phyloP scores from a whole-genome alignment of 495 filamentous ascomycete species.

The Pseudoneurospora amorphoporcata region DNA sequence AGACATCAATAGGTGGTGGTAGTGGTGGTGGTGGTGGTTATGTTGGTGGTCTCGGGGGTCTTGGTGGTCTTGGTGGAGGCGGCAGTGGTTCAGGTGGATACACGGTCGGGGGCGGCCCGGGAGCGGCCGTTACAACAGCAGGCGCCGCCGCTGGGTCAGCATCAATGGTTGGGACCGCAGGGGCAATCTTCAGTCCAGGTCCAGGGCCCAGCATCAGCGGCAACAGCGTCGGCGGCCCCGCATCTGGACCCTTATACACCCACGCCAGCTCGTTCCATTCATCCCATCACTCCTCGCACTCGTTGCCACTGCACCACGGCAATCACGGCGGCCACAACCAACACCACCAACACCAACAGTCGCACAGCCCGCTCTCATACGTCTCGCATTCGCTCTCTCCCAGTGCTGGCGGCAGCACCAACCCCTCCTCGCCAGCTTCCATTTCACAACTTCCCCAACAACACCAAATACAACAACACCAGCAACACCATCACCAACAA shows the following conservation, averaged over 20 bases:
- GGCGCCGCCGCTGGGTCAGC: neutral
- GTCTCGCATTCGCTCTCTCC: neutral
- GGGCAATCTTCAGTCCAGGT: constrained; percentile 18
- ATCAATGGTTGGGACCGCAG: constrained; percentile 5
- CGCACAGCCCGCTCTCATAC: neutral
- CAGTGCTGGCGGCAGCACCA: neutral
- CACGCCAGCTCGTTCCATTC: constrained; percentile 7
- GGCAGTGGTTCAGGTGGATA: constrained; percentile 11
- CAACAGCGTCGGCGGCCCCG: constrained; percentile 22
- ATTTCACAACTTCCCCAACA: constrained; percentile 5
- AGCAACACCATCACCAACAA: constrained; percentile 1
- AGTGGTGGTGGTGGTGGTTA: constrained; percentile 1
- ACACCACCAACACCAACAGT: constrained; percentile 11
- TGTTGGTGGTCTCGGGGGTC: neutral
- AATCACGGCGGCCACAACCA: neutral
- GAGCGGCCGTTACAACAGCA: neutral
- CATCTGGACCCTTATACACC: constrained; percentile 18
- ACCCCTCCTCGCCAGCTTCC: constrained; percentile 4
- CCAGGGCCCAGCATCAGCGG: constrained; percentile 17
- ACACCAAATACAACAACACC: neutral
- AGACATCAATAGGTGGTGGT: constrained; percentile 24
- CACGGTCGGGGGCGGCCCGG: constrained; percentile 8
- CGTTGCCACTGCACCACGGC: neutral
- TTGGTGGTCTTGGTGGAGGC: neutral
- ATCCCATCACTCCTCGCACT: neutral